Evolutionary conservation across 306 rosid species (phyloP).

Genomic region (Acacia confusa): DNA sequence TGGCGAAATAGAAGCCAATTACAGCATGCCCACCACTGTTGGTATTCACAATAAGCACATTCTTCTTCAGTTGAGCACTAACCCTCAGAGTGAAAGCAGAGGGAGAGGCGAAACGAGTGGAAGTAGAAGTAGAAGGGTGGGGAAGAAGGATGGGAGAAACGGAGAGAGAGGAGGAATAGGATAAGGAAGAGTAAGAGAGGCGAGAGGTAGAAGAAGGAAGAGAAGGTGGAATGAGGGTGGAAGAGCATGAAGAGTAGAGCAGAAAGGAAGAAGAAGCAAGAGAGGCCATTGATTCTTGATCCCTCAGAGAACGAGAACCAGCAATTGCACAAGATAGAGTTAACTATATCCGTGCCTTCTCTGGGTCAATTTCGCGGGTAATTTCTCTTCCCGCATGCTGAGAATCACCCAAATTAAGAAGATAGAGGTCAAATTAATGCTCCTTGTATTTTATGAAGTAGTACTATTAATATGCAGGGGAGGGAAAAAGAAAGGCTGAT

Average conservation of each 20-base stretch:
- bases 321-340: constrained; percentile 32
- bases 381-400: background rate
- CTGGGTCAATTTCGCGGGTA: background rate
- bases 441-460: too few relatives aligned
- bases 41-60: constrained; percentile 77
- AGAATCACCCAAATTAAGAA: background rate
- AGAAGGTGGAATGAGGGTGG: constrained; percentile 47
- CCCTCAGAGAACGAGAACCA: constrained; percentile 49
- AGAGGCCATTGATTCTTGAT: constrained; percentile 68
- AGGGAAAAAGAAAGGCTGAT: too few relatives aligned
- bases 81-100: constrained; percentile 53
- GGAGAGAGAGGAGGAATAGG: constrained; percentile 47
- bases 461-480: too few relatives aligned
- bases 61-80: constrained; percentile 60
- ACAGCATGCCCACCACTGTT: constrained; percentile 88
- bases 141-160: constrained; percentile 41
- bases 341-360: background rate
- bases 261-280: constrained; percentile 64
- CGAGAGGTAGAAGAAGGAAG: constrained; percentile 56
- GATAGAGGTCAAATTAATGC: too few relatives aligned
- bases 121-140: constrained; percentile 33
- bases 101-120: constrained; percentile 23
- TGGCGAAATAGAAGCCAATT: constrained; percentile 86
- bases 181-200: constrained; percentile 27
- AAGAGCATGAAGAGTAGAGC: constrained; percentile 50